Evolutionary conservation across 495 filamentous ascomycete genomes (phyloP).

Genomic region (Penicillium cataractarum): DNA sequence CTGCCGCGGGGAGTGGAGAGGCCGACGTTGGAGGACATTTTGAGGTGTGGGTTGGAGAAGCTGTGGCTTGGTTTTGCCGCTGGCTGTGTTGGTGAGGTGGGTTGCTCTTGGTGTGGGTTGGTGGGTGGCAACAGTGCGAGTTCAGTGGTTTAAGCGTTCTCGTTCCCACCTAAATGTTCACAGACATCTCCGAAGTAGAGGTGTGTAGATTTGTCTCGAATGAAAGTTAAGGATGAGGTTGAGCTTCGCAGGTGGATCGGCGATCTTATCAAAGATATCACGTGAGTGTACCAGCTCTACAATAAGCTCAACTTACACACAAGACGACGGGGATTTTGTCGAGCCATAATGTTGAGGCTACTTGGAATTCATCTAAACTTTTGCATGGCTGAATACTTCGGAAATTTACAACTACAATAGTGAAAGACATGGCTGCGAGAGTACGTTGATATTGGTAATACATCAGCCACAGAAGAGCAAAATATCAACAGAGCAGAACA

Average conservation of each 20-base stretch:
- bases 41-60: not conserved
- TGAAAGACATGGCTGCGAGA: slow-evolving; percentile 3
- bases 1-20: slow-evolving; percentile 92
- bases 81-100: not conserved
- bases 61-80: not conserved
- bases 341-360: not conserved
- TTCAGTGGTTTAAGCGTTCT: not conserved
- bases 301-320: too few relatives aligned
- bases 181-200: not conserved
- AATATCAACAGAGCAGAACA: slow-evolving; percentile 18
- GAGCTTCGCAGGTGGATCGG: not conserved
- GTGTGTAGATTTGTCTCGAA: not conserved
- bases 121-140: not conserved
- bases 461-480: slow-evolving; percentile 29
- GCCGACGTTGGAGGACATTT: slow-evolving; percentile 97
- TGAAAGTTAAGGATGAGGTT: not conserved
- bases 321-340: not conserved
- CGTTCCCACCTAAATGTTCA: not conserved
- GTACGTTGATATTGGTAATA: slow-evolving; percentile 21
- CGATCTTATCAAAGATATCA: not conserved
- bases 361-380: not conserved
- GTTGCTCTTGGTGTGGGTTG: not conserved
- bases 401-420: not conserved
- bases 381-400: not conserved
- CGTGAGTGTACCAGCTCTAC: not conserved